These are phyloP conservation scores for Pyrenophora tritici-repentis DNA, from an alignment of 2,329 filamentous ascomycete species.

Conservation along the genomic window DNA sequence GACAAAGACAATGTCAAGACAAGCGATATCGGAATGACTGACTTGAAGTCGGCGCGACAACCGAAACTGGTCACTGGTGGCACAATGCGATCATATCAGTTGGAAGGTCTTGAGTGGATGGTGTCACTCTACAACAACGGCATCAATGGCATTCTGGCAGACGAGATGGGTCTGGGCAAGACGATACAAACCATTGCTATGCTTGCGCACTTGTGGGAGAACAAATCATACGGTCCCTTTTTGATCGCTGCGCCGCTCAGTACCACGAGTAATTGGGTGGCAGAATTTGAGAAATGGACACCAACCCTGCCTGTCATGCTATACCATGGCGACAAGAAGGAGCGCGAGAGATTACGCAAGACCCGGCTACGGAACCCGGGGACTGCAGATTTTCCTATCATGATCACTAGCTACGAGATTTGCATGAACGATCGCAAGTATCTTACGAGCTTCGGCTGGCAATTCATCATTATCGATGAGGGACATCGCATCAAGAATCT, in stretches of 20 bases:
- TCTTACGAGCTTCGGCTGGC: conserved; percentile 85
- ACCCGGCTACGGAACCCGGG: conserved; percentile 73
- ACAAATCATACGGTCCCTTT: conserved; percentile 86
- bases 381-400: conserved; percentile 78
- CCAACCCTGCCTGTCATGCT: conserved; percentile 85
- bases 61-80: conserved; percentile 84
- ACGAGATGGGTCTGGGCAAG: conserved; percentile 94
- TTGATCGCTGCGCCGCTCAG: conserved; percentile 88
- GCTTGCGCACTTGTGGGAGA: conserved; percentile 84
- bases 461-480: conserved; percentile 98
- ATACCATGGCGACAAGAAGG: conserved; percentile 83
- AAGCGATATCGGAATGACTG: conserved; percentile 65
- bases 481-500: conserved; percentile 97
- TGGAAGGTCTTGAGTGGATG: conserved; percentile 95
- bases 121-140: conserved; percentile 82
- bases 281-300: conserved; percentile 90
- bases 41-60: conserved; percentile 81
- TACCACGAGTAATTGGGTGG: conserved; percentile 93
- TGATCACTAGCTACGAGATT: conserved; percentile 96
- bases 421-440: conserved; percentile 87
- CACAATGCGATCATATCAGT: conserved; percentile 89
- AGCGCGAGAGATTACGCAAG: conserved; percentile 75
- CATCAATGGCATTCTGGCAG: conserved; percentile 86
- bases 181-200: conserved; percentile 90
- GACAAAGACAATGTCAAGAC: conserved; percentile 63